A percentile compares a stretch with the other conserved stretches of the same genome.
Conservation (phyloP, 305 asterid genomes). For the Withania somnifera region DNA sequence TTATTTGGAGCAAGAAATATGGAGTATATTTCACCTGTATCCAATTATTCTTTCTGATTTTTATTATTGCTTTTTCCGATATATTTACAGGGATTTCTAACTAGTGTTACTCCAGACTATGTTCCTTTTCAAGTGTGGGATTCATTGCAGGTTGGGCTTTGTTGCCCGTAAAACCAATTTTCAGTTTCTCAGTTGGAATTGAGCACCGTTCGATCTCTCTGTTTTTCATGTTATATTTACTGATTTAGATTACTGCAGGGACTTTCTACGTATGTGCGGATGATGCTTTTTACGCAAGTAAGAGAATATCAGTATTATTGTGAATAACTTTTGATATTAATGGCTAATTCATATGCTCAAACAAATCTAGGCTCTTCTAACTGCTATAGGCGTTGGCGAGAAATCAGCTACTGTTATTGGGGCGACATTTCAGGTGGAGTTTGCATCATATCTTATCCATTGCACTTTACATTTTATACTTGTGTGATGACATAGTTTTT, state of each 20-base stretch:
- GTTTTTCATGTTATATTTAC: neutral
- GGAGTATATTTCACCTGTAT: neutral
- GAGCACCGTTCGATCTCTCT: neutral
- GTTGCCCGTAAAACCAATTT: neutral
- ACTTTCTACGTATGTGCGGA: constrained; percentile 86
- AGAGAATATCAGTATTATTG: neutral
- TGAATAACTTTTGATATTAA: neutral
- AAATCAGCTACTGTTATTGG: constrained; percentile 92
- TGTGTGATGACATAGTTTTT: neutral
- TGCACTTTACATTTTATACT: neutral
- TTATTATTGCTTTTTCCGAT: neutral
- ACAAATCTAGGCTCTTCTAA: constrained; percentile 67
- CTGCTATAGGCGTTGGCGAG: constrained; percentile 98
- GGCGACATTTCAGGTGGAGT: constrained; percentile 80
- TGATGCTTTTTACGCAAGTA: constrained; percentile 92
- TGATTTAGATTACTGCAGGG: constrained; percentile 37
- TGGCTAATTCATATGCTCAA: neutral
- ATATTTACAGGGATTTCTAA: constrained; percentile 64
- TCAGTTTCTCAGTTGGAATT: neutral
- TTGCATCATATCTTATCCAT: neutral
- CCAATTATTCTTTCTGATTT: neutral
- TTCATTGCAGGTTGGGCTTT: constrained; percentile 59
- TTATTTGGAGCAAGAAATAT: neutral
- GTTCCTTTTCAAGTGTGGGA: constrained; percentile 87
- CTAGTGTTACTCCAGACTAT: constrained; percentile 85